These are phyloP conservation scores for Boletus tylopilopsis DNA, from an alignment of 768 basidiomycete species.

Conservation along the genomic window DNA sequence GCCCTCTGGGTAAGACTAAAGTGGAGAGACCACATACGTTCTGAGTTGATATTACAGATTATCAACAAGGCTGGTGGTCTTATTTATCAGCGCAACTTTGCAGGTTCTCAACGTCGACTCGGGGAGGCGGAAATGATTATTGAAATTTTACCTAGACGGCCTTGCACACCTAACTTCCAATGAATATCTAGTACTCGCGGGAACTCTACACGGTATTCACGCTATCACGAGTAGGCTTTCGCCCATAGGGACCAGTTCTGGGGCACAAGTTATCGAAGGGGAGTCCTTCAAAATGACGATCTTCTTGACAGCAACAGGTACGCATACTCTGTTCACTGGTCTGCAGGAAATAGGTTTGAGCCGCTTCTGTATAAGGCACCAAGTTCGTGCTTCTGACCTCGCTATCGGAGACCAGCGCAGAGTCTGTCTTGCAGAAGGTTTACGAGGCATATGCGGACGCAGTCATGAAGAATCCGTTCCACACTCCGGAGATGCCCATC, in stretches of 20 bases:
- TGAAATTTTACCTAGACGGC: slow-evolving; percentile 58
- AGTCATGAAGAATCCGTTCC: slow-evolving; percentile 99
- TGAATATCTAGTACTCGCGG: slow-evolving; percentile 93
- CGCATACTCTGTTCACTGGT: not conserved
- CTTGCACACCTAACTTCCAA: slow-evolving; percentile 87
- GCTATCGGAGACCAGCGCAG: slow-evolving; percentile 66
- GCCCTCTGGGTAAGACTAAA: slow-evolving; percentile 67
- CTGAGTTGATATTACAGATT: slow-evolving; percentile 47
- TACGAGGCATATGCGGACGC: slow-evolving; percentile 94
- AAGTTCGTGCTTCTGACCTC: slow-evolving; percentile 95
- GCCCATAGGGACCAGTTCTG: slow-evolving; percentile 77
- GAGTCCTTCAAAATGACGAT: slow-evolving; percentile 95
- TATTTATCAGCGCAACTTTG: slow-evolving; percentile 89
- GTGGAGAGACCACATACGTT: not conserved
- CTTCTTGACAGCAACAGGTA: slow-evolving; percentile 86
- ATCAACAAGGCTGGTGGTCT: slow-evolving; percentile 99
- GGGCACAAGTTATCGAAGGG: slow-evolving; percentile 92
- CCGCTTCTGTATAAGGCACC: slow-evolving; percentile 54
- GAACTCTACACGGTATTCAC: slow-evolving; percentile 95
- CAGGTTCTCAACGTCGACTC: slow-evolving; percentile 47
- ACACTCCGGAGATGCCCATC: slow-evolving; percentile 99
- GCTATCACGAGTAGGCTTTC: slow-evolving; percentile 95
- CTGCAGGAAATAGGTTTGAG: not conserved
- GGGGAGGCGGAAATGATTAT: not conserved
- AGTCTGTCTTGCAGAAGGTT: slow-evolving; percentile 70